Evolutionary conservation across 2,329 filamentous ascomycete genomes (phyloP), one percentile per base, ranked within the genome.

Genomic region (Arthroderma uncinatum): DNA sequence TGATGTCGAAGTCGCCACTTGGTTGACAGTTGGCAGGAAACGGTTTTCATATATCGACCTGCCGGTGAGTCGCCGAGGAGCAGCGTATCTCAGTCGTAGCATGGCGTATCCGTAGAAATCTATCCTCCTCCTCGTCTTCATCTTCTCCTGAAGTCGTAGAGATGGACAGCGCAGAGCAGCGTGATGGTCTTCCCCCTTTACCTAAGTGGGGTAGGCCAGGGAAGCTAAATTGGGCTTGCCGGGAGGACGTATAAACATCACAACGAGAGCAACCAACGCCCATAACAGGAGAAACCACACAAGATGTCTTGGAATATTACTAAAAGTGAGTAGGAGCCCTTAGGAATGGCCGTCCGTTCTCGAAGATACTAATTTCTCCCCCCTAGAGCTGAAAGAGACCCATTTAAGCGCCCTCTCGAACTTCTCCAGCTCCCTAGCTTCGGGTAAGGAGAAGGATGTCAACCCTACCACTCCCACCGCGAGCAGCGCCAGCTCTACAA

Each of bases 231-330:
- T 21, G 21, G 6, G 21, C 21, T 48, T n/a, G n/a, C n/a, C n/a
- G n/a, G n/a, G n/a, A n/a, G n/a, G n/a, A n/a, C n/a, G n/a, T n/a
- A n/a, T n/a, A n/a, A n/a, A n/a, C n/a, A n/a, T n/a, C n/a, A n/a
- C 39, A 10, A 42, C 39, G 16, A 42, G 10, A 42, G n/a, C 39
- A 21, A n/a, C 44, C 44, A 10, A 28, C 12, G 14, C 42, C 23
- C 7, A 23, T 14, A 9, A n/a, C 44, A 8, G 7, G 23, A 48
- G 23, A 30, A 48, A 14, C 23, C 44, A 6, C 23, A 12, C 21
- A 48, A 48, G 44, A 48, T 48, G 44, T 48, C 44, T 21, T 48
- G 44, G 44, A 48, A 48, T 16, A 48, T 48, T n/a, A 48, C 44
- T 12, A 48, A 48, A 21, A 48, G 44, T 48, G 23, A 25, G 44